Conservation (phyloP, 2,329 filamentous ascomycete species). For the Colletotrichum cuscutae region DNA sequence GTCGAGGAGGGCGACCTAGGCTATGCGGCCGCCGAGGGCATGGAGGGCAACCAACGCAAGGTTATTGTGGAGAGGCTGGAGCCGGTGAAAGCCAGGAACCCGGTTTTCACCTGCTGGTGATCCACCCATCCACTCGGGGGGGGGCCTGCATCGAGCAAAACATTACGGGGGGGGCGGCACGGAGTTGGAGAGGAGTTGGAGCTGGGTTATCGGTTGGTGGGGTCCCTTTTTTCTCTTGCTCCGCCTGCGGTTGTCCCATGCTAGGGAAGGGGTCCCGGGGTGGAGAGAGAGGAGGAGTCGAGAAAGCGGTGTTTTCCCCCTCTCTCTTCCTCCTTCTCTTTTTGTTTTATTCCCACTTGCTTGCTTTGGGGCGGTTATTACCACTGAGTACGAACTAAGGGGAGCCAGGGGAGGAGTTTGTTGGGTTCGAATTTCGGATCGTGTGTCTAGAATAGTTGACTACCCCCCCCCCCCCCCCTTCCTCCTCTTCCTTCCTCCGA, state of each 20-base stretch:
- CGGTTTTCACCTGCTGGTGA: slow-evolving; percentile 97
- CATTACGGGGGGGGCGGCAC: neutral
- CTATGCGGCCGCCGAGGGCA: slow-evolving; percentile 91
- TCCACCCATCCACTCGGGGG: neutral
- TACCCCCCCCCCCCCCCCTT: neutral
- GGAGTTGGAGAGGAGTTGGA: slow-evolving; percentile 17
- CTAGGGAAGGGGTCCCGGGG: slow-evolving; percentile 9
- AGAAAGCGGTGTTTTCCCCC: neutral
- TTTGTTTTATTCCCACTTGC: neutral
- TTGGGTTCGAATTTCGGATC: slow-evolving; percentile 12
- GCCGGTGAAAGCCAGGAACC: slow-evolving; percentile 93
- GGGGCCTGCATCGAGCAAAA: slow-evolving; percentile 19
- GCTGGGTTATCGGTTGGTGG: slow-evolving; percentile 14
- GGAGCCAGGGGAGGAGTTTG: slow-evolving; percentile 9
- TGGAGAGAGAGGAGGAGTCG: neutral
- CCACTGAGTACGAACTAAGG: slow-evolving; percentile 8
- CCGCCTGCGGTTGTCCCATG: slow-evolving; percentile 2
- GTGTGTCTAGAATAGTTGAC: slow-evolving; percentile 16
- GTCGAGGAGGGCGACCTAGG: slow-evolving; percentile 92
- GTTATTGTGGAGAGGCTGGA: slow-evolving; percentile 97
- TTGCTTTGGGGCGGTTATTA: slow-evolving; percentile 5
- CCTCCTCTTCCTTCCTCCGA: neutral
- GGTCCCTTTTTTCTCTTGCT: slow-evolving; percentile 1
- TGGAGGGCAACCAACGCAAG: slow-evolving; percentile 90
- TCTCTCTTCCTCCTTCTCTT: neutral